phyloP scores from a whole-genome alignment of 2,329 filamentous ascomycete genomes.

The Talaromyces sp. region DNA sequence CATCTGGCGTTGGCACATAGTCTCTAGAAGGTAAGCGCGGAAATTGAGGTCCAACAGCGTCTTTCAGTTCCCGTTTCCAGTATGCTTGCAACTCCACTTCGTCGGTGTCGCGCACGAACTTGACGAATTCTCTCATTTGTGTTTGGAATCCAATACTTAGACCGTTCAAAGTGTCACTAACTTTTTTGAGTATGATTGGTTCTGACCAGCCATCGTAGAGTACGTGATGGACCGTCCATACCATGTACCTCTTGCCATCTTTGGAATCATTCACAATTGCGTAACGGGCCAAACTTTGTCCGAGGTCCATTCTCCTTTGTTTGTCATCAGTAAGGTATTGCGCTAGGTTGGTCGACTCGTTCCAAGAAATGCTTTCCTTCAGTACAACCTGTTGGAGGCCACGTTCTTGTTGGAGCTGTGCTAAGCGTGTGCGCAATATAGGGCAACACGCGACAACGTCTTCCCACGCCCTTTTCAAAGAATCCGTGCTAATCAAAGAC shows the following conservation, averaged over 20 bases:
- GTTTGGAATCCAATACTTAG: conserved; percentile 31
- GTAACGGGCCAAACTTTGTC: conserved; percentile 36
- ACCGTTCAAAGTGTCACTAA: conserved; percentile 27
- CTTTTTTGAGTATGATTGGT: conserved; percentile 35
- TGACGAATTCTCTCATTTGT: conserved; percentile 29
- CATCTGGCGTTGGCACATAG: conserved; percentile 35
- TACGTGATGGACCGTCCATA: conserved; percentile 52
- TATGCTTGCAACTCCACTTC: conserved; percentile 42
- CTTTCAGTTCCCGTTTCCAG: conserved; percentile 48
- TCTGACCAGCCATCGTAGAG: conserved; percentile 52
- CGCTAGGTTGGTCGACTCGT: conserved; percentile 24
- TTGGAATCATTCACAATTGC: conserved; percentile 27
- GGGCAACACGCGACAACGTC: conserved; percentile 38
- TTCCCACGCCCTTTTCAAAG: conserved; percentile 47
- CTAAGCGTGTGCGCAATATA: conserved; percentile 47
- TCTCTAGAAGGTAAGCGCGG: conserved; percentile 49
- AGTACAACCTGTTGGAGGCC: conserved; percentile 41
- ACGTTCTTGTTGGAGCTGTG: conserved; percentile 34
- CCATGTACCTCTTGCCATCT: conserved; percentile 37
- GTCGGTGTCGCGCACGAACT: conserved; percentile 44
- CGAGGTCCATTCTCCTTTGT: conserved; percentile 34
- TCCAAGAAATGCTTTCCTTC: conserved; percentile 33
- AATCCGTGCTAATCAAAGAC: conserved; percentile 31
- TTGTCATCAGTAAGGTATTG: conserved; percentile 29
- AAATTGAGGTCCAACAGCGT: conserved; percentile 49